A percentile compares a stretch with the other conserved stretches of the same genome.
These are phyloP conservation scores for Phoma sp. DNA, from an alignment of 2,329 filamentous ascomycete species.

Conservation along the genomic window DNA sequence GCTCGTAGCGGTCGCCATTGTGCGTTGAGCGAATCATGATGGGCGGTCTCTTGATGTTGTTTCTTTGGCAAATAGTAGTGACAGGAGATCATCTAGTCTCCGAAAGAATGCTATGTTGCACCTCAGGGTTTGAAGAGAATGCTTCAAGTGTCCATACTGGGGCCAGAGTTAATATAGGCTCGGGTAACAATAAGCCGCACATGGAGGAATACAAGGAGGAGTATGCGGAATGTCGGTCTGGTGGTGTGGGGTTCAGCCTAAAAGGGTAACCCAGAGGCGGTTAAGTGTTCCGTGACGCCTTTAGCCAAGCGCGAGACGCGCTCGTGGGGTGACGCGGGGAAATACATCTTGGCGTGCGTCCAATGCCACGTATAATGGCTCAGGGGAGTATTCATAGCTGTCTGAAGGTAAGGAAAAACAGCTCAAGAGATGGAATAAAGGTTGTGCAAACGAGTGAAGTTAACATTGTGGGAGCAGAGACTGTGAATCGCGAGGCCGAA, in stretches of 20 bases:
- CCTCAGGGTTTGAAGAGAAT: no score
- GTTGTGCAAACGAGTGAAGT: no score
- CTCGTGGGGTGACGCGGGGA: slow-evolving; percentile 4
- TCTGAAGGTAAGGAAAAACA: background rate
- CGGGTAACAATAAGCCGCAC: slow-evolving; percentile 32
- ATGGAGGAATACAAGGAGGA: slow-evolving; percentile 13
- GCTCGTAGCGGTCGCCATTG: slow-evolving; percentile 63
- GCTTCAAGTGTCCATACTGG: background rate
- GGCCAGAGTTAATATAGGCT: slow-evolving; percentile 30
- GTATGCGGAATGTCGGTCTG: slow-evolving; percentile 24
- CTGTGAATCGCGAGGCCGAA: no score
- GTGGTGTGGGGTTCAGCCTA: slow-evolving; percentile 39
- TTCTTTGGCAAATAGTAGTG: slow-evolving; percentile 1
- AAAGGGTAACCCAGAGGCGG: slow-evolving; percentile 39
- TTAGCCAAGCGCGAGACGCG: slow-evolving; percentile 29
- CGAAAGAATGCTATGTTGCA: no score
- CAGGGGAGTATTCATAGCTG: background rate
- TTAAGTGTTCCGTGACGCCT: slow-evolving; percentile 44
- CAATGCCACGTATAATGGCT: background rate
- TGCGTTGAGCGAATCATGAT: slow-evolving; percentile 52
- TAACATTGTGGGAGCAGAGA: no score
- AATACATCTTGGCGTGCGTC: slow-evolving; percentile 1
- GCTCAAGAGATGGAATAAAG: no score
- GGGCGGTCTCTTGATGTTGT: slow-evolving; percentile 4
- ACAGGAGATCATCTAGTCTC: no score